phyloP scores from a whole-genome alignment of 1,284 basidiomycete genomes.

The Omphalotus olearius region DNA sequence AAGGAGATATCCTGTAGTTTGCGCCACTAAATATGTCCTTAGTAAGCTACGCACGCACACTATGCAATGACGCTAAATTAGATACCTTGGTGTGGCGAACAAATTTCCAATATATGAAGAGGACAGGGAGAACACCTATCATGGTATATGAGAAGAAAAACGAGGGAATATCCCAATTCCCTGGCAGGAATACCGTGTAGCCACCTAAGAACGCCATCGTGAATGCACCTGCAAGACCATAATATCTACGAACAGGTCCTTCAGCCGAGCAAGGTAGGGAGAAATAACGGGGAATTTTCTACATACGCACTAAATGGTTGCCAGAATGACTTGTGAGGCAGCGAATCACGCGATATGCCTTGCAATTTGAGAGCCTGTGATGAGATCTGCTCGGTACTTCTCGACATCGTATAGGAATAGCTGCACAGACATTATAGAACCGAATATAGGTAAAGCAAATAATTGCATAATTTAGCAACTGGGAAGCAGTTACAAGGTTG shows the following conservation, averaged over 20 bases:
- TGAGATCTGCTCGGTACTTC: neutral
- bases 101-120: conserved; percentile 61
- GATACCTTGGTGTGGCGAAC: conserved; percentile 44
- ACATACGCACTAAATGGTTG: conserved; percentile 48
- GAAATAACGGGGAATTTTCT: neutral
- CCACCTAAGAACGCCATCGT: conserved; percentile 52
- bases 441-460: conserved; percentile 42
- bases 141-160: conserved; percentile 56
- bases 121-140: conserved; percentile 47
- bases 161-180: conserved; percentile 47
- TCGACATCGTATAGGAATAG: neutral
- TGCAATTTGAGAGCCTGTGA: conserved; percentile 56
- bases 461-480: conserved; percentile 42
- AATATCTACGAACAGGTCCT: conserved; percentile 27
- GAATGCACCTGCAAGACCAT: conserved; percentile 37
- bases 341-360: conserved; percentile 51
- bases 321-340: conserved; percentile 48
- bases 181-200: conserved; percentile 52
- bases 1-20: conserved; percentile 32
- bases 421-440: conserved; percentile 29
- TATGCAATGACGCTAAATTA: neutral
- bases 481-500: conserved; percentile 43
- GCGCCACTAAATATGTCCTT: conserved; percentile 26
- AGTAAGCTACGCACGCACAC: no score
- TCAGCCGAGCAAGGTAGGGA: neutral